Evolutionary conservation across 148 eudicot genomes (phyloP).

Genomic region (Rhododendron simsii): DNA sequence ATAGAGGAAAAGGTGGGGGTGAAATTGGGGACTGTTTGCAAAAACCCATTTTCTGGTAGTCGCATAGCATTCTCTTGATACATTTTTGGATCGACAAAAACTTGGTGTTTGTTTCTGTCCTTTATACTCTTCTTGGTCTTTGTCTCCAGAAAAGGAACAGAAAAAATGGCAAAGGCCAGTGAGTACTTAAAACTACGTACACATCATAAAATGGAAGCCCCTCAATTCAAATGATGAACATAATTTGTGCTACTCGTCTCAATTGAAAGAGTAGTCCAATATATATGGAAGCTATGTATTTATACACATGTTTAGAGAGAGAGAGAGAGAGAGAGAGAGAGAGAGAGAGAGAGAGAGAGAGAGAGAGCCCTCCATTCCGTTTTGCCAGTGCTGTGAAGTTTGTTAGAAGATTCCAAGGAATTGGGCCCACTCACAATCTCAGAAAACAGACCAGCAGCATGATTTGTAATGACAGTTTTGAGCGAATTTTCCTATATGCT

Average conservation of each 20-base stretch:
- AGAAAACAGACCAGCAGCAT: background rate
- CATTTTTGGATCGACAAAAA: constrained; percentile 23
- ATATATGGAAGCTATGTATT: too few relatives aligned
- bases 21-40: constrained; percentile 23
- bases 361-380: background rate
- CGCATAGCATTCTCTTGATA: constrained; percentile 32
- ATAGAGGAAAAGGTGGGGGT: constrained; percentile 24
- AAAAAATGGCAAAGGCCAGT: background rate
- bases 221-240: too few relatives aligned
- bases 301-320: too few relatives aligned
- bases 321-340: too few relatives aligned
- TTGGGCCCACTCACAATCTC: constrained; percentile 20
- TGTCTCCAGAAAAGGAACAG: background rate
- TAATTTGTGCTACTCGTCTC: too few relatives aligned
- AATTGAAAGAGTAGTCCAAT: too few relatives aligned
- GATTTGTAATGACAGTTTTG: background rate
- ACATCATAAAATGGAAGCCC: too few relatives aligned
- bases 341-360: background rate
- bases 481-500: too few relatives aligned
- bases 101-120: background rate
- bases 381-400: constrained; percentile 15
- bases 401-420: constrained; percentile 16
- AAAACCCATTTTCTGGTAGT: constrained; percentile 32
- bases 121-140: constrained; percentile 13
- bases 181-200: background rate